Percentiles rank a stretch among this genome's conserved stretches.
phyloP scores from a whole-genome alignment of 1,139 yeast species.

The Taphrina flavorubra region DNA sequence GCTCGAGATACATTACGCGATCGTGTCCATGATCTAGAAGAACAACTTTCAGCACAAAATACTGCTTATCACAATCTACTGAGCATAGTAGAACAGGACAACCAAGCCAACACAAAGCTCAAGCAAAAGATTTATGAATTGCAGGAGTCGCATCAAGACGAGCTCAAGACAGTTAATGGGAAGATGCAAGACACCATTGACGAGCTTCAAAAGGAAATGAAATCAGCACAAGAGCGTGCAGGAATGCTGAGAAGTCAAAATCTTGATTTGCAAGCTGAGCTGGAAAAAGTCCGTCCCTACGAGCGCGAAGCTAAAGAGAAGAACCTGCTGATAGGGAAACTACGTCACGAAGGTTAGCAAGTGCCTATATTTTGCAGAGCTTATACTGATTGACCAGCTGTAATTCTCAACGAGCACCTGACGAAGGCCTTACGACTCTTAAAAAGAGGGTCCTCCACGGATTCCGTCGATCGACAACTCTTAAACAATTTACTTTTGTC shows the following conservation, averaged over 20 bases:
- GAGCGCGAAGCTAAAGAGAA: conserved; percentile 71
- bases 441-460: conserved; percentile 64
- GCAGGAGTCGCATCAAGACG: conserved; percentile 55
- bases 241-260: conserved; percentile 48
- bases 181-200: conserved; percentile 48
- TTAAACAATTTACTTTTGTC: conserved; percentile 84
- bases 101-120: conserved; percentile 45
- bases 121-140: conserved; percentile 51
- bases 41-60: conserved; percentile 51
- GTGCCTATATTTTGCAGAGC: not conserved
- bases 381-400: conserved; percentile 53
- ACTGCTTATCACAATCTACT: conserved; percentile 46
- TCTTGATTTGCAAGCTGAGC: conserved; percentile 48
- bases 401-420: conserved; percentile 89
- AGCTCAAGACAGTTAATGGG: conserved; percentile 51
- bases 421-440: conserved; percentile 86
- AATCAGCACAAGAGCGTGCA: conserved; percentile 47
- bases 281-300: conserved; percentile 50
- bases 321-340: conserved; percentile 80
- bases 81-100: conserved; percentile 43
- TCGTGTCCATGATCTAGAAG: conserved; percentile 59
- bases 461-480: conserved; percentile 73
- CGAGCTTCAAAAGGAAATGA: conserved; percentile 46
- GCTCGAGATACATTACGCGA: conserved; percentile 49
- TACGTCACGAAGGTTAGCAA: conserved; percentile 73